Base-by-base conservation (phyloP, 2,329 filamentous ascomycete genomes). In the Pezizomycotina sp. region DNA sequence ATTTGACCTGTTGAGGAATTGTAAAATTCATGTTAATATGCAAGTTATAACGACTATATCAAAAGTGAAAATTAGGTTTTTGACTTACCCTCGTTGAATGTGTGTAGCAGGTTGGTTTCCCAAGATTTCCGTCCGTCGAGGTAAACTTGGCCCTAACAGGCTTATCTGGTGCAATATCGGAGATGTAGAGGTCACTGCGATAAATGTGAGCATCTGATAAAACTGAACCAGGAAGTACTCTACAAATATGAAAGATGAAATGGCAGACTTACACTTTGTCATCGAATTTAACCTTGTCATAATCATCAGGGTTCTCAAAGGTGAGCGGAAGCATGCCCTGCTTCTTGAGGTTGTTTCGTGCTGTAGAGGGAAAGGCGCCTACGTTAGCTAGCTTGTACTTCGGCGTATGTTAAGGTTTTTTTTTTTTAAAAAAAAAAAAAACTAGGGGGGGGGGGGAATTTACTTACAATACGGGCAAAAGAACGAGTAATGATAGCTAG, bases 301-400 rank as follows among this genome's bases (percentile, higher is more conserved):
- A 98, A 62, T 98, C 89, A 58, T 77, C 86, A 38, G 86, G 86
- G 58, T 95, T 75, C 40, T 73, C 63, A 66, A 98, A 98, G 54
- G 84, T 95, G 49, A 98, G 71, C 55, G 89, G 89, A 65, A 98
- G 79, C 86, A 98, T 93, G 64, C 89, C 89, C 74, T 98, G 89
- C 77, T 98, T 98, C 81, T 98, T 98, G 68, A 98, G 65, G 74
- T 98, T 98, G 68, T 98, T 71, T 98, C 89, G 71, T 98, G 89
- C 62, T 65, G 44, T 34, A 31, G 19, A 20, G 13, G n/a, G 9
- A 13, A 16, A 8, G 18, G 26, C n/a, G 19, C 37, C 37, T n/a
- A n/a, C n/a, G n/a, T n/a, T n/a, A n/a, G n/a, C n/a, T n/a, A n/a
- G n/a, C n/a, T n/a, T n/a, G n/a, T n/a, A n/a, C n/a, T n/a, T n/a